These are phyloP conservation scores for Scenedesmus sp. DNA, from an alignment of 163 green algal species.

Conservation along the genomic window DNA sequence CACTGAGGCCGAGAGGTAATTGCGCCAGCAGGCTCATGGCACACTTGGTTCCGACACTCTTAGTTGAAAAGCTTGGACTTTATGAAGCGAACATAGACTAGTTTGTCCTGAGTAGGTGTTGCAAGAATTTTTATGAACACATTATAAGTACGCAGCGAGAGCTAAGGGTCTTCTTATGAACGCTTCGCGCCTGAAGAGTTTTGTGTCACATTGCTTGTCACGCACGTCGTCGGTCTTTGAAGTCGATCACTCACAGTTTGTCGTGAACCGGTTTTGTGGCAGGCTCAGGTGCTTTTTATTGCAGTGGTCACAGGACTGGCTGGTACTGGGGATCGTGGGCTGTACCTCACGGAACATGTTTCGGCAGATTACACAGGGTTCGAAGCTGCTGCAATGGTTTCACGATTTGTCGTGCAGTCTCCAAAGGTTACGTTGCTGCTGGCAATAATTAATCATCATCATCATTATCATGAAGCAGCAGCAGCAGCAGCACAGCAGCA, in stretches of 20 bases:
- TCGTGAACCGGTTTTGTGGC: no score
- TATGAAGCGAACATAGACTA: background rate
- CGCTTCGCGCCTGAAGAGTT: background rate
- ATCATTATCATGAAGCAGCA: no score
- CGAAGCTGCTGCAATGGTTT: no score
- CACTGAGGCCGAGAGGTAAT: background rate
- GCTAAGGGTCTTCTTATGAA: background rate
- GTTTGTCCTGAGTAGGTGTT: background rate
- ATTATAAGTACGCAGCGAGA: background rate
- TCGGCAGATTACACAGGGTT: no score
- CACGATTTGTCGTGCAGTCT: no score
- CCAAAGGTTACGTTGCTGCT: no score
- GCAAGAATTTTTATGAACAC: background rate
- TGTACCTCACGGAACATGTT: no score
- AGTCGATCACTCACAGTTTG: no score
- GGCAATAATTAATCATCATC: no score
- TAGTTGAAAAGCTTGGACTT: background rate
- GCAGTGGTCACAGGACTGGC: background rate
- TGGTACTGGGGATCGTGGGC: background rate
- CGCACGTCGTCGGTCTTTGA: background rate
- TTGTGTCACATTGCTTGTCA: background rate
- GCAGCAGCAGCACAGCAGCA: no score
- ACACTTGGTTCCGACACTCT: background rate
- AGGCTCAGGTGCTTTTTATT: background rate
- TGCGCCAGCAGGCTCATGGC: conserved; percentile 27